Conservation (phyloP, 2,329 filamentous ascomycete genomes). For the Chaetomiaceae sp. region DNA sequence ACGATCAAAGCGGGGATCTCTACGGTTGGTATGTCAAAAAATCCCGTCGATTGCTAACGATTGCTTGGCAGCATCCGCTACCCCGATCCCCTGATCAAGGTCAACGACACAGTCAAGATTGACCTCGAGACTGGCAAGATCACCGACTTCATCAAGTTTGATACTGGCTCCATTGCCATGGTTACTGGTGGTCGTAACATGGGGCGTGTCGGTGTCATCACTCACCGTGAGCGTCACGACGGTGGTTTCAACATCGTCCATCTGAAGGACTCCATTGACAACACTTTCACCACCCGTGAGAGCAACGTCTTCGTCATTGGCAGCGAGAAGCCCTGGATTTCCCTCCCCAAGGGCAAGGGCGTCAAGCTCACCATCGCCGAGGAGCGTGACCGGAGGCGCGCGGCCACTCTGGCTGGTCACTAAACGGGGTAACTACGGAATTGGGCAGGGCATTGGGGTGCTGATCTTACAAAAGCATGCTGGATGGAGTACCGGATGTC, state of each 20-base stretch:
- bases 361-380: conserved; percentile 99
- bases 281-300: conserved; percentile 99
- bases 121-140: conserved; percentile 97
- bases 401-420: conserved; percentile 49
- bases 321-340: conserved; percentile 98
- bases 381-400: conserved; percentile 97
- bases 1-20: conserved; percentile 37
- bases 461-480: conserved; percentile 28
- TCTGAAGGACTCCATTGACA: conserved; percentile 99
- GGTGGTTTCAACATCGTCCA: conserved; percentile 99
- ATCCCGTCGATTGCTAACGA: conserved; percentile 38
- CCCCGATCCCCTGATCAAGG: conserved; percentile 96
- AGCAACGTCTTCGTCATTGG: conserved; percentile 99
- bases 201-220: conserved; percentile 99
- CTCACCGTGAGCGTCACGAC: conserved; percentile 99
- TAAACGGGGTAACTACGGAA: conserved; percentile 36
- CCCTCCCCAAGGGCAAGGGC: conserved; percentile 99
- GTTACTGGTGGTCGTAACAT: conserved; percentile 99
- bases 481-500: conserved; percentile 31
- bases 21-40: conserved; percentile 52
- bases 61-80: conserved; percentile 78
- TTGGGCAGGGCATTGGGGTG: conserved; percentile 24
- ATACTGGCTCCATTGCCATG: conserved; percentile 97
- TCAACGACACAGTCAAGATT: conserved; percentile 99
- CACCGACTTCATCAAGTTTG: conserved; percentile 96